These are phyloP conservation scores for Phialemonium atrogriseum DNA, from an alignment of 2,329 filamentous ascomycete genomes.

Conservation along the genomic window DNA sequence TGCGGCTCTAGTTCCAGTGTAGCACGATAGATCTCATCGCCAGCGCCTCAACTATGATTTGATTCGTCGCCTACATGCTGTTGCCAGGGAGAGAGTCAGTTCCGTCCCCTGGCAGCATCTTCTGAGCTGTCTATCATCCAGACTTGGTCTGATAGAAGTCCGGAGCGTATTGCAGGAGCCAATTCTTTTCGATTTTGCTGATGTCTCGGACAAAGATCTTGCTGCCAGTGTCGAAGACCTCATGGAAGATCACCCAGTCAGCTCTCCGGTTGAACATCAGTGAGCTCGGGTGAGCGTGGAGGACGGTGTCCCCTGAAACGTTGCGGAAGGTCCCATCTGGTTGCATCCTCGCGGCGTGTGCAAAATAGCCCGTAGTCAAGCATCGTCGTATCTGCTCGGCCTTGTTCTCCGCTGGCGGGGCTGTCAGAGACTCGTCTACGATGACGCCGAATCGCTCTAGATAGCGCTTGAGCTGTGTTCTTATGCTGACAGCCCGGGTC, in stretches of 20 bases:
- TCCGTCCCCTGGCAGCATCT: too few relatives aligned
- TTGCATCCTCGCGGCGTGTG: slow-evolving; percentile 89
- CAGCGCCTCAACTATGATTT: too few relatives aligned
- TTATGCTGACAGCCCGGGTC: slow-evolving; percentile 73
- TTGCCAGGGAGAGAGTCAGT: too few relatives aligned
- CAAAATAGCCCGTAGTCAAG: slow-evolving; percentile 84
- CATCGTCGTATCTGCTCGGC: slow-evolving; percentile 75
- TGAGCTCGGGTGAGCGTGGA: slow-evolving; percentile 86
- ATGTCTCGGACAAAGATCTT: slow-evolving; percentile 90
- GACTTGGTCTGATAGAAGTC: slow-evolving; percentile 63
- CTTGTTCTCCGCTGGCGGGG: slow-evolving; percentile 26
- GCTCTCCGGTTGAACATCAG: slow-evolving; percentile 95
- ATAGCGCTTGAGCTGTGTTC: slow-evolving; percentile 78
- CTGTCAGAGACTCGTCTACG: slow-evolving; percentile 52
- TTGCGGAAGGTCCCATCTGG: slow-evolving; percentile 83
- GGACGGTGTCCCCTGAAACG: slow-evolving; percentile 66
- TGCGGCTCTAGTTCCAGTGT: too few relatives aligned
- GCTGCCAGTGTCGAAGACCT: slow-evolving; percentile 78
- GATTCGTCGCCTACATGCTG: too few relatives aligned
- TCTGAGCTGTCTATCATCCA: slow-evolving; percentile 7
- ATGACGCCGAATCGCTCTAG: slow-evolving; percentile 75
- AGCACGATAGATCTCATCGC: too few relatives aligned
- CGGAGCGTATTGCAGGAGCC: slow-evolving; percentile 82
- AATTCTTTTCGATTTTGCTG: slow-evolving; percentile 88
- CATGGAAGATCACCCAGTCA: slow-evolving; percentile 94